Percentiles rank a stretch among this genome's conserved stretches.
phyloP scores from a whole-genome alignment of 805 yeast species.

The Kuraishia piskuri region DNA sequence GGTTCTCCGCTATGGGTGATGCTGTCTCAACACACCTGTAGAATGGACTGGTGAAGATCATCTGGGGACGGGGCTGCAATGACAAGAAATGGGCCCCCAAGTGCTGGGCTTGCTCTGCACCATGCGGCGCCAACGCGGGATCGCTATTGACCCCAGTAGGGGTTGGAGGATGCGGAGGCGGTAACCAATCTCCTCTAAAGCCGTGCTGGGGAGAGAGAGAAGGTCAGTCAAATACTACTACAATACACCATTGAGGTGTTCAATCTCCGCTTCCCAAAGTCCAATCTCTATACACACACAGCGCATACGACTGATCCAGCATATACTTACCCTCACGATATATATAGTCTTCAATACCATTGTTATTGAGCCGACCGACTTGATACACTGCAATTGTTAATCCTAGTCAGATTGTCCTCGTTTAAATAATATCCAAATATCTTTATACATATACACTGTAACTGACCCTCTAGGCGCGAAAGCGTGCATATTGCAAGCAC shows the following conservation, averaged over 20 bases:
- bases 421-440: no score
- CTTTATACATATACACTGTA: not conserved
- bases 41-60: conserved; percentile 76
- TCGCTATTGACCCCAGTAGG: conserved; percentile 92
- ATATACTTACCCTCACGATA: conserved; percentile 41
- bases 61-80: conserved; percentile 48
- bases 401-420: no score
- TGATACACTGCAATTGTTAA: not conserved
- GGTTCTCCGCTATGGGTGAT: conserved; percentile 51
- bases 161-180: conserved; percentile 63
- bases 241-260: not conserved
- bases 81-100: conserved; percentile 53
- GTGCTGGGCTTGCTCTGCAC: conserved; percentile 80
- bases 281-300: not conserved
- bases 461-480: not conserved
- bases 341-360: conserved; percentile 53
- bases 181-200: conserved; percentile 77
- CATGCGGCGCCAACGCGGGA: conserved; percentile 82
- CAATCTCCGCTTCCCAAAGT: no score
- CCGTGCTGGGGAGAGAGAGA: conserved; percentile 50
- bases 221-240: not conserved
- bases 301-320: not conserved
- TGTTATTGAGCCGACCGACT: not conserved
- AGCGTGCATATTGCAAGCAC: not conserved
- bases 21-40: conserved; percentile 85